Conservation (phyloP, 2,329 filamentous ascomycete genomes). For the Periconia sp. region DNA sequence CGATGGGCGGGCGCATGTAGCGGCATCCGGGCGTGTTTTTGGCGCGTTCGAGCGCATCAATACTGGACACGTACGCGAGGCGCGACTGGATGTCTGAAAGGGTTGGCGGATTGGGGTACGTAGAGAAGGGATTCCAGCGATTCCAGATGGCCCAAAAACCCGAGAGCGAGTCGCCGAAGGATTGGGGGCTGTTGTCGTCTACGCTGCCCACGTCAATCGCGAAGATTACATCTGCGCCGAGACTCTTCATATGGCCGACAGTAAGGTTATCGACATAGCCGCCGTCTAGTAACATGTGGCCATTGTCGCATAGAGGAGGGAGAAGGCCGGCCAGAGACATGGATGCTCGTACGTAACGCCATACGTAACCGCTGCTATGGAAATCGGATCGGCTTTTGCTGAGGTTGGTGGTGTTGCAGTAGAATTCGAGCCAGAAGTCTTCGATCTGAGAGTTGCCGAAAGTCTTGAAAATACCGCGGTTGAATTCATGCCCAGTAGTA, state of each 20-base stretch:
- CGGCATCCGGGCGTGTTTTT: conserved; percentile 89
- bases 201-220: conserved; percentile 91
- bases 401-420: conserved; percentile 99
- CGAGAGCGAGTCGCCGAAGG: conserved; percentile 90
- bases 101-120: conserved; percentile 87
- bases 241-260: conserved; percentile 92
- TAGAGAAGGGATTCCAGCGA: conserved; percentile 94
- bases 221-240: conserved; percentile 93
- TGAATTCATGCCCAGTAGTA: conserved; percentile 98
- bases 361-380: conserved; percentile 94
- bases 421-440: conserved; percentile 98
- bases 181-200: conserved; percentile 88
- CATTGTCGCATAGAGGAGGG: conserved; percentile 93
- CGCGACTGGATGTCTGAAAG: conserved; percentile 94
- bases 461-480: conserved; percentile 97
- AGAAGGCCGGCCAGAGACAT: conserved; percentile 95
- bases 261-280: conserved; percentile 98
- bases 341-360: conserved; percentile 93
- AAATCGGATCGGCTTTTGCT: conserved; percentile 89
- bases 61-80: conserved; percentile 90
- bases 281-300: conserved; percentile 93
- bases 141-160: conserved; percentile 95
- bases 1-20: conserved; percentile 95
- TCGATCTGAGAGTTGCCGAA: conserved; percentile 97
- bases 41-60: conserved; percentile 90